phyloP scores from a whole-genome alignment of 495 filamentous ascomycete species.

The Xylaria nigripes region DNA sequence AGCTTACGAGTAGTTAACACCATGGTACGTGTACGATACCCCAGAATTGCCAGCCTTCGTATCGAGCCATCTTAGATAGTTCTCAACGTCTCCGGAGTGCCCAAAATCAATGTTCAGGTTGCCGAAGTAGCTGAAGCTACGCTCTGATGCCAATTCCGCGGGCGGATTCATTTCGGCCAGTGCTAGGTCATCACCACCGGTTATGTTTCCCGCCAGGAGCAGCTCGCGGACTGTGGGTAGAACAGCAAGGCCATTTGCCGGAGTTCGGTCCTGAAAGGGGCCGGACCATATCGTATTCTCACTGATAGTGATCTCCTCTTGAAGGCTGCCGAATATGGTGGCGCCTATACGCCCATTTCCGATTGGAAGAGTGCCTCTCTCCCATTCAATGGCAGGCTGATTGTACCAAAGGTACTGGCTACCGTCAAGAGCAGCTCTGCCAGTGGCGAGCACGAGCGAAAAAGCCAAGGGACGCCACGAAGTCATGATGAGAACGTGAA shows the following conservation, averaged over 20 bases:
- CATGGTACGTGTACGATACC: slow-evolving; percentile 6
- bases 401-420: slow-evolving; percentile 6
- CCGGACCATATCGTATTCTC: slow-evolving; percentile 49
- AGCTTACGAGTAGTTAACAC: slow-evolving; percentile 7
- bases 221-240: slow-evolving; percentile 34
- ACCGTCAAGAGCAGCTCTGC: neutral
- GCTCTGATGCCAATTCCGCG: slow-evolving; percentile 30
- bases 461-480: neutral
- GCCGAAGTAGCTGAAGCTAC: slow-evolving; percentile 41
- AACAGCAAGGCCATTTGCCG: slow-evolving; percentile 23
- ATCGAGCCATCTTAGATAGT: slow-evolving; percentile 38
- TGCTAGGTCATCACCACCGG: slow-evolving; percentile 33
- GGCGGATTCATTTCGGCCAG: slow-evolving; percentile 34
- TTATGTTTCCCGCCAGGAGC: slow-evolving; percentile 33
- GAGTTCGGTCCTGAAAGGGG: slow-evolving; percentile 37
- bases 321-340: slow-evolving; percentile 40
- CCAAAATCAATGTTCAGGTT: slow-evolving; percentile 40
- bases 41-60: slow-evolving; percentile 2
- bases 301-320: slow-evolving; percentile 30
- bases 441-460: slow-evolving; percentile 1
- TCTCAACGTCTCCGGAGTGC: slow-evolving; percentile 22
- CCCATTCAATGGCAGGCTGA: slow-evolving; percentile 14
- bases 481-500: neutral
- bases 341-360: slow-evolving; percentile 46
- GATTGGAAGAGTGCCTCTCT: slow-evolving; percentile 22